A percentile compares a stretch with the other conserved stretches of the same genome.
phyloP scores from a whole-genome alignment of 257 asterid genomes.

The Petrea volubilis region DNA sequence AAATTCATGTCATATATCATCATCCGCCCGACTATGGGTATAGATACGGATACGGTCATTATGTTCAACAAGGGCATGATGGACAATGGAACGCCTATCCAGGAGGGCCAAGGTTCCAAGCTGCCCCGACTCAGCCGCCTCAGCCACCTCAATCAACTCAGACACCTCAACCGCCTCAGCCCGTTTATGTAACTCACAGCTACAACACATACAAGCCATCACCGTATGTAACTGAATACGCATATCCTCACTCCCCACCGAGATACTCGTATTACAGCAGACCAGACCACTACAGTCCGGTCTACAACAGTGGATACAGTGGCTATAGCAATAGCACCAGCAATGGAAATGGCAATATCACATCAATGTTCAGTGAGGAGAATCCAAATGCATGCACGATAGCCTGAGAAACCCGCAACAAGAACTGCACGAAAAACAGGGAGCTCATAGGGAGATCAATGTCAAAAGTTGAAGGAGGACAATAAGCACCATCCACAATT shows the following conservation, averaged over 20 bases:
- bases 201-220: conserved; percentile 66
- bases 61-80: conserved; percentile 30
- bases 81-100: conserved; percentile 38
- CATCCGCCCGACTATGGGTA: conserved; percentile 66
- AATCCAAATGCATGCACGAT: conserved; percentile 88
- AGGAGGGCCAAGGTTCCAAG: conserved; percentile 27
- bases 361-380: conserved; percentile 86
- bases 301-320: conserved; percentile 47
- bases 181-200: conserved; percentile 52
- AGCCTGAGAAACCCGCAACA: conserved; percentile 27
- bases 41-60: conserved; percentile 34
- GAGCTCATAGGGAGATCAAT: conserved; percentile 8
- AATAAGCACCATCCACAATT: conserved; percentile 18
- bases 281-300: conserved; percentile 51
- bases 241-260: conserved; percentile 12
- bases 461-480: background rate
- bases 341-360: conserved; percentile 47
- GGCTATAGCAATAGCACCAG: conserved; percentile 26
- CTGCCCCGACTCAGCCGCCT: background rate
- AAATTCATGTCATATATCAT: conserved; percentile 66
- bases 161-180: conserved; percentile 39
- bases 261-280: conserved; percentile 29
- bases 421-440: background rate
- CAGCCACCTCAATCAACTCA: background rate
- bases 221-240: conserved; percentile 56